These are phyloP conservation scores for Monosporascus ibericus DNA, from an alignment of 2,329 filamentous ascomycete genomes.

Conservation along the genomic window DNA sequence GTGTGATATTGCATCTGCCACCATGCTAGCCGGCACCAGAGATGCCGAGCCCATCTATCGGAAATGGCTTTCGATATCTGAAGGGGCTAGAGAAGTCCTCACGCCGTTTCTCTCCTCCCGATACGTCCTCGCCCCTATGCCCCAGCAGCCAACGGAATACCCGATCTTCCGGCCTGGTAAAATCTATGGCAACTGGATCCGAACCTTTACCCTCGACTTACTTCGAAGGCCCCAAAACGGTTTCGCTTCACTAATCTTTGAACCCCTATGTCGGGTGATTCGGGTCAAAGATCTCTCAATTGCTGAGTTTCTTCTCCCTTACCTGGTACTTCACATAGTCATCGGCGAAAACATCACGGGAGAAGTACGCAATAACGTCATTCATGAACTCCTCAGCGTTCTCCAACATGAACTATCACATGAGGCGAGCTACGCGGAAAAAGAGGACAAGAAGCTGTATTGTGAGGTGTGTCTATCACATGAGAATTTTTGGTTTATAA, in stretches of 20 bases:
- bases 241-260: slow-evolving; percentile 72
- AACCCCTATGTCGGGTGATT: slow-evolving; percentile 74
- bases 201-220: slow-evolving; percentile 73
- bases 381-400: slow-evolving; percentile 68
- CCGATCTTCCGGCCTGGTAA: slow-evolving; percentile 68
- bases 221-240: slow-evolving; percentile 69
- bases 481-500: not conserved
- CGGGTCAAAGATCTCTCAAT: slow-evolving; percentile 81
- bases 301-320: slow-evolving; percentile 82
- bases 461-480: slow-evolving; percentile 61
- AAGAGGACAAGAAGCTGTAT: slow-evolving; percentile 74
- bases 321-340: slow-evolving; percentile 76
- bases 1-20: slow-evolving; percentile 63
- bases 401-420: slow-evolving; percentile 54
- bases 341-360: slow-evolving; percentile 60
- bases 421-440: slow-evolving; percentile 51
- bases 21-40: slow-evolving; percentile 32
- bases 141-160: slow-evolving; percentile 55
- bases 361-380: slow-evolving; percentile 57
- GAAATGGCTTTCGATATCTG: slow-evolving; percentile 74
- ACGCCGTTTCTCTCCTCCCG: slow-evolving; percentile 81
- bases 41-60: slow-evolving; percentile 57
- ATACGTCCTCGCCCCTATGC: slow-evolving; percentile 65
- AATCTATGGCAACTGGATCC: slow-evolving; percentile 76
- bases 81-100: slow-evolving; percentile 72